These are phyloP conservation scores for Citrus unshiu DNA, from an alignment of 345 rosid species.

Conservation along the genomic window DNA sequence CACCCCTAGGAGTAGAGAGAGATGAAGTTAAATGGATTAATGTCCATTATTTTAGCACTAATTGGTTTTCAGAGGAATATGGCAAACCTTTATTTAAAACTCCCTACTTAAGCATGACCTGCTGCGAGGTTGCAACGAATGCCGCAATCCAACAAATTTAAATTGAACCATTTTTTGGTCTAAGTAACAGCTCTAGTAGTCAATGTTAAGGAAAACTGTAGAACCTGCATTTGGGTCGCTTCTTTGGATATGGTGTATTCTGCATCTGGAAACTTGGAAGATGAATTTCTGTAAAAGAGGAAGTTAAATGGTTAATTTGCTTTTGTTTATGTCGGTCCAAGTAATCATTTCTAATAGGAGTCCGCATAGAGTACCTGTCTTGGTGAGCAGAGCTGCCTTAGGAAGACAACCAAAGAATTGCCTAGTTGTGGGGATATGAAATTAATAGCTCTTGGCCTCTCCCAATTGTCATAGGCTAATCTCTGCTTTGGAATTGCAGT, in stretches of 20 bases:
- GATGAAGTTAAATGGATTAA: too few species aligned
- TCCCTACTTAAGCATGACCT: too few species aligned
- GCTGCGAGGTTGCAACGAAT: too few species aligned
- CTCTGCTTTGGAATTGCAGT: neutral
- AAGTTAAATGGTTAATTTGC: neutral
- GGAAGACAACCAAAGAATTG: too few species aligned
- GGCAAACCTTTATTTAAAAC: too few species aligned
- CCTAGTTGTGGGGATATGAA: too few species aligned
- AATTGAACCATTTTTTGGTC: neutral
- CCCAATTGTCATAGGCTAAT: neutral
- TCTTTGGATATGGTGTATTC: neutral
- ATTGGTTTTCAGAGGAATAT: too few species aligned
- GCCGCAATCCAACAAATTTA: too few species aligned
- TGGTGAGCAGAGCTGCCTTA: neutral
- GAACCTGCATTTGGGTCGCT: neutral
- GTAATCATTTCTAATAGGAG: neutral
- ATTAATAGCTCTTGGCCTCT: neutral
- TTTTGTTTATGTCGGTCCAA: neutral
- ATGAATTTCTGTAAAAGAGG: neutral
- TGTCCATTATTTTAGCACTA: too few species aligned
- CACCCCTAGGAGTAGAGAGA: too few species aligned
- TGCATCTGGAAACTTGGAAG: neutral
- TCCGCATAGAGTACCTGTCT: neutral
- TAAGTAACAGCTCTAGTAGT: neutral
- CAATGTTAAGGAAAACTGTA: neutral